Base-by-base conservation (phyloP, 1,139 yeast species). In the Meyerozyma sp. region DNA sequence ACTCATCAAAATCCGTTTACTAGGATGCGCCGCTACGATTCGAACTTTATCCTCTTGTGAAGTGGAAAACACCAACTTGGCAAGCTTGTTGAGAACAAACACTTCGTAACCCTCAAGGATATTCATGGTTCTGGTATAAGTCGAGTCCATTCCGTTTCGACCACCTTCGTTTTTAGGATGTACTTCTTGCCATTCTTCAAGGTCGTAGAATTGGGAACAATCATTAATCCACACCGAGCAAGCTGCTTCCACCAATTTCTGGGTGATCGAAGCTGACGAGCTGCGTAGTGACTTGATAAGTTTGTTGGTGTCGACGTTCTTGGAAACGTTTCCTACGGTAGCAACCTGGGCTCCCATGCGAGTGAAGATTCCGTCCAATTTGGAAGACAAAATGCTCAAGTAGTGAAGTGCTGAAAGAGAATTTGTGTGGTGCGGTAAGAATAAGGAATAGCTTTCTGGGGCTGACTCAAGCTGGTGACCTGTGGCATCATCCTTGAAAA, bases 181-280 rank as follows among this genome's bases (percentile, higher is more conserved):
- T 14, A 64, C 57, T 42, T 65, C 71, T n/a, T n/a, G 16, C 77
- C 77, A 72, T 41, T 58, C 62, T 45, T 73, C 77, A 29, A 73
- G 56, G 43, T 70, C 76, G 52, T 67, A 71, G 40, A 73, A 68
- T 49, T 73, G 78, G 2, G 73, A 59, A 50, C 77, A 72, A 50
- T 73, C 78, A 50, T 73, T 73, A 2, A 72, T 70, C 77, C 77
- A 73, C 1, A 69, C 71, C 5, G 77, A 62, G 52, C 77, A 72
- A 2, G 67, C 52, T 0, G 75, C 77, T 51, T 73, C 77, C 43
- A 72, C 52, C 3, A 71, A 62, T 43, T 65, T 65, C 49, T 70
- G 77, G 46, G 68, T 70, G 11, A 70, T 63, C 21, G 62, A 54
- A 9, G 53, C 35, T 3, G 73, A 63, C 3, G 69, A 58, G 27